Evolutionary conservation across 1,284 basidiomycete genomes (phyloP), one percentile per base, ranked within the genome.

Genomic region (Apiotrichum sp.): DNA sequence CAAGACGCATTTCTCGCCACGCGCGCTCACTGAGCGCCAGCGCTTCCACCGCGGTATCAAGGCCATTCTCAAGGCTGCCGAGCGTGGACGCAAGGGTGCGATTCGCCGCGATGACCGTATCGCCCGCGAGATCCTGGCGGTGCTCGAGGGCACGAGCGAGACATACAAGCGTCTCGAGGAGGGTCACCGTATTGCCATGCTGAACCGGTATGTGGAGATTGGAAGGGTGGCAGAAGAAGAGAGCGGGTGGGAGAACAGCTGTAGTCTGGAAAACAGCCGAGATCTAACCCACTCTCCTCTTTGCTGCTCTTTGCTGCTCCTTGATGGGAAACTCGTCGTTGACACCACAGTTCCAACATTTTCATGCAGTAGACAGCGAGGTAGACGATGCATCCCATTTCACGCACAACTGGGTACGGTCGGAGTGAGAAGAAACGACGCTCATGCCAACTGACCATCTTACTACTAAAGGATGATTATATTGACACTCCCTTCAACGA

Each of bases 11-110:
- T 71, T 79, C 40, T 81, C 80, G 49, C 90, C 90, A 0, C 76
- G 83, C 14, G 83, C 87, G 6, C 78, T 93, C 57, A 84, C 79
- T 53, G 89, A 92, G 76, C 84, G 87, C 67, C 87, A 90, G 76
- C 80, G 89, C 45, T 82, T 84, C 36, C 79, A 80, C 34, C 79
- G 76, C 53, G 89, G 84, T 3, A 78, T 93, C 38, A 68, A 78
- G 57, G 86, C 84, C 80, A 83, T 93, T 16, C 63, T 89, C 50
- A 77, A 84, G 10, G 82, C 81, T 7, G 80, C 81, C 53, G 78
- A 84, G 57, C 77, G 71, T 42, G 73, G 72, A 1, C 56, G 72
- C 43, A 76, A 77, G 57, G 71, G 78, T 0, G 86, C 84, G 6
- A 77, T 80, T 57, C 79, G 73, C 7, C 58, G 86, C 3, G 82